These are phyloP conservation scores for Rhodotorula sp. DNA, from an alignment of 1,284 basidiomycete genomes.

Conservation along the genomic window DNA sequence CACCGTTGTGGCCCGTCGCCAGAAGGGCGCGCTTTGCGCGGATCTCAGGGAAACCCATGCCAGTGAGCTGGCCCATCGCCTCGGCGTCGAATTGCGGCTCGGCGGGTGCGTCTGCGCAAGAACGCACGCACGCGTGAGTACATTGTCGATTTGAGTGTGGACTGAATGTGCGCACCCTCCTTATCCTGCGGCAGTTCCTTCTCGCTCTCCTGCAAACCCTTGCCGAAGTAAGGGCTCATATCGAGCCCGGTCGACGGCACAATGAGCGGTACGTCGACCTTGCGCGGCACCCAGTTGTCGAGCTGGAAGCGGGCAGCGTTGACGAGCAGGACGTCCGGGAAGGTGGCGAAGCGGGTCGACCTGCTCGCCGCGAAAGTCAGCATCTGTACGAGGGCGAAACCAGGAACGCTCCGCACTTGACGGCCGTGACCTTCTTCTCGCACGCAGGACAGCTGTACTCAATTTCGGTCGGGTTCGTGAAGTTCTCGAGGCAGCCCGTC, in stretches of 20 bases:
- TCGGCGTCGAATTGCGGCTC: constrained; percentile 62
- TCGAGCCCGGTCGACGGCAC: constrained; percentile 66
- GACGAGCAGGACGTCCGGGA: constrained; percentile 84
- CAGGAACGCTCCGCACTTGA: constrained; percentile 57
- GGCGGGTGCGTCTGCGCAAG: constrained; percentile 43
- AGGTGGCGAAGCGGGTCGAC: constrained; percentile 74
- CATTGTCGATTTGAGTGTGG: not conserved
- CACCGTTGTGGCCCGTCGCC: constrained; percentile 79
- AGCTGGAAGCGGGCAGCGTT: constrained; percentile 95
- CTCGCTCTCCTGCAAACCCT: constrained; percentile 74
- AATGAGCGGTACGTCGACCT: constrained; percentile 86
- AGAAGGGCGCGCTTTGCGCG: constrained; percentile 85
- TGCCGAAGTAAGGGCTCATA: constrained; percentile 71
- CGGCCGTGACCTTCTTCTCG: constrained; percentile 64
- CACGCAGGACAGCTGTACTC: constrained; percentile 70
- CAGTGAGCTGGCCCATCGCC: constrained; percentile 72
- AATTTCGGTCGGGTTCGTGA: constrained; percentile 66
- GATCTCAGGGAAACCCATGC: constrained; percentile 82
- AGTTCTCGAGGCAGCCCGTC: constrained; percentile 65
- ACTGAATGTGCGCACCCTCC: constrained; percentile 48
- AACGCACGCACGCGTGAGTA: not conserved
- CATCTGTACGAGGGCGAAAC: not conserved
- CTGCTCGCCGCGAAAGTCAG: constrained; percentile 56
- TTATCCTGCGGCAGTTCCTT: constrained; percentile 66
- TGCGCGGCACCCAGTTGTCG: constrained; percentile 94